Evolutionary conservation across 2,329 filamentous ascomycete genomes (phyloP).

Genomic region (Xylaria sp.): DNA sequence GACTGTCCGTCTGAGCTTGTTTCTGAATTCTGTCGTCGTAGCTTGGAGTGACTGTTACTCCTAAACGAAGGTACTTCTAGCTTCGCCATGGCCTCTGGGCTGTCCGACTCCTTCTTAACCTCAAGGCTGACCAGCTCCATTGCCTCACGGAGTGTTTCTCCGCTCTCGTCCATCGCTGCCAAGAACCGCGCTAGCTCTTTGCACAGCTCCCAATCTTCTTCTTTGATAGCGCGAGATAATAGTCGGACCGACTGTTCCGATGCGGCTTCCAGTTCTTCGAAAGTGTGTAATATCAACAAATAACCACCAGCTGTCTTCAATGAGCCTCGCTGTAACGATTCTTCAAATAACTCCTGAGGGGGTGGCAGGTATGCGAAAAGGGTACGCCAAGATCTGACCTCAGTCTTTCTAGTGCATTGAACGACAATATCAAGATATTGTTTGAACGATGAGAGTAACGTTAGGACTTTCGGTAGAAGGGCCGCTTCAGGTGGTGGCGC

Average conservation of each 20-base stretch:
- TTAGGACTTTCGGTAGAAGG: constrained; percentile 71
- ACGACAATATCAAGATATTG: constrained; percentile 95
- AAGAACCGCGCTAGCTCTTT: constrained; percentile 95
- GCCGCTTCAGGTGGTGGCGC: constrained; percentile 71
- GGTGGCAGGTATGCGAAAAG: constrained; percentile 92
- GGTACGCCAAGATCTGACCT: constrained; percentile 93
- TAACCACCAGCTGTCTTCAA: constrained; percentile 97
- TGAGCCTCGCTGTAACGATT: constrained; percentile 84
- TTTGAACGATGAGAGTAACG: constrained; percentile 76
- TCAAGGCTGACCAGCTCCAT: constrained; percentile 69
- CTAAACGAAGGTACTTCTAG: constrained; percentile 50
- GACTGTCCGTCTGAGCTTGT: constrained; percentile 49
- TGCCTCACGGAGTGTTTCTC: constrained; percentile 79
- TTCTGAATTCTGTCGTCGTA: constrained; percentile 47
- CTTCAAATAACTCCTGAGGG: constrained; percentile 91
- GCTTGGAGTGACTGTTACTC: constrained; percentile 44
- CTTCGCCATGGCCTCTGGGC: constrained; percentile 48
- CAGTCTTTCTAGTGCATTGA: constrained; percentile 96
- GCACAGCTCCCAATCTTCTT: constrained; percentile 94
- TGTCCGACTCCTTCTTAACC: constrained; percentile 51
- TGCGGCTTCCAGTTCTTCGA: constrained; percentile 74
- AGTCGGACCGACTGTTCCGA: constrained; percentile 84
- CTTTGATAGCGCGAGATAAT: constrained; percentile 81
- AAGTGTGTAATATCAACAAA: constrained; percentile 90
- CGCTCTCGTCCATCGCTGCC: constrained; percentile 89